These are phyloP conservation scores for Fusarium sp. DNA, from an alignment of 2,329 filamentous ascomycete species.

Conservation along the genomic window DNA sequence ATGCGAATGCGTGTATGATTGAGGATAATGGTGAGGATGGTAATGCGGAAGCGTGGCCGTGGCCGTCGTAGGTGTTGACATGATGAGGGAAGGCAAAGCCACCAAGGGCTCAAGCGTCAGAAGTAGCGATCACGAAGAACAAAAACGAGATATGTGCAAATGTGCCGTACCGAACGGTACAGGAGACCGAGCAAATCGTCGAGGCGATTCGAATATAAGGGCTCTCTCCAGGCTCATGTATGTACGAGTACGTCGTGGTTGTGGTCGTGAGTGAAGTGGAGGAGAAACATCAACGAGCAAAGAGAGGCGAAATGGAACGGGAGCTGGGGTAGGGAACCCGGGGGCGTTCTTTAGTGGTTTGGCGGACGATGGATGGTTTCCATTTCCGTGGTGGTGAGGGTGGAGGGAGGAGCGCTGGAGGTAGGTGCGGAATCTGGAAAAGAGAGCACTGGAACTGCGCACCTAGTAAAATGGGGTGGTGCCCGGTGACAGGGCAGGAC, in stretches of 20 bases:
- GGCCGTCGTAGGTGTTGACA: conserved; percentile 86
- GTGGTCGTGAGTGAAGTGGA: conserved; percentile 39
- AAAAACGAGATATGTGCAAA: conserved; percentile 17
- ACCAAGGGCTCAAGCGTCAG: conserved; percentile 40
- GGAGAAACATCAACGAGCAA: conserved; percentile 38
- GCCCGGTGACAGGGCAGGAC: conserved; percentile 10
- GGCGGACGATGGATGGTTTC: conserved; percentile 36
- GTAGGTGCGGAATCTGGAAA: conserved; percentile 12
- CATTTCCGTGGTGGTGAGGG: conserved; percentile 34
- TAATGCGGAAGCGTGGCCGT: conserved; percentile 79
- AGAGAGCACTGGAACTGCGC: background rate
- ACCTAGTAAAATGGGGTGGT: conserved; percentile 11
- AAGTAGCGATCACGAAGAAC: conserved; percentile 33
- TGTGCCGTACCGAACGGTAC: conserved; percentile 41
- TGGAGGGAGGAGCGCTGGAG: conserved; percentile 2
- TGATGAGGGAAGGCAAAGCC: conserved; percentile 55
- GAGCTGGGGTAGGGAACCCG: conserved; percentile 37
- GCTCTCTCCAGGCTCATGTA: conserved; percentile 23
- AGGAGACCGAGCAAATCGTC: conserved; percentile 31
- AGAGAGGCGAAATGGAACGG: conserved; percentile 43
- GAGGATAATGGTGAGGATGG: conserved; percentile 73
- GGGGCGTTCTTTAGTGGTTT: conserved; percentile 39
- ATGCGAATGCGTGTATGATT: conserved; percentile 62
- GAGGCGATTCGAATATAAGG: conserved; percentile 36
- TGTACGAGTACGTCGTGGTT: conserved; percentile 29